Evolutionary conservation across 768 basidiomycete species (phyloP), one percentile per base, ranked within the genome.

Genomic region (Lenzites betulinus): DNA sequence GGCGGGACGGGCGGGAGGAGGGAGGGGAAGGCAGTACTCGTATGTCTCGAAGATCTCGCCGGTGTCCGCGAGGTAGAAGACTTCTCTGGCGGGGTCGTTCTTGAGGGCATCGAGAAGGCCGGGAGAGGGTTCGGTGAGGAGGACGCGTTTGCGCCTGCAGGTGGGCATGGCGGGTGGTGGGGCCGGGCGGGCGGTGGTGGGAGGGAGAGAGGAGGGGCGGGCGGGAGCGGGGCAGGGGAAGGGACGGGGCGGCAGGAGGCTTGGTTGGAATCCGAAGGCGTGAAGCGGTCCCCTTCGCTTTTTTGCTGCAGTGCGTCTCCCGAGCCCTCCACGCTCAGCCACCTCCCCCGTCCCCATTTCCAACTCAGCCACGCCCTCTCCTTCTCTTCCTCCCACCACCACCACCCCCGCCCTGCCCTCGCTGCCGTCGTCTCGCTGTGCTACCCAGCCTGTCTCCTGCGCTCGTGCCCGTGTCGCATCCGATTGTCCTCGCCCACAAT

Each of bases 31-130:
- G 56, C 82, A 92, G 72, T 71, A 97, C 95, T 97, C 95, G 72
- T 97, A 98, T 71, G 88, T 88, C 65, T 93, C 88, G 74, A 98
- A 98, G 76, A 98, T 92, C 84, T 98, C 96, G 70, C 95, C 96
- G 3, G 96, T 98, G 75, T 93, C 88, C 64, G 87, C 79, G 71
- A 98, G 88, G 79, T 92, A 95, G 78, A 87, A 98, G 74, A 98
- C 95, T 66, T 88, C 86, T 71, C 78, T 84, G 74, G 80, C 78
- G 36, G 85, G 86, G 78, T 87, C 83, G 43, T 83, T 75, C 73
- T 84, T 81, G 69, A 80, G 79, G 60, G 84, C 82, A 63, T 84
- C 81, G 63, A 90, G 80, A 71, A 93, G 86, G 66, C 83, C 75
- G 47, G 83, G 81, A 53, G 90, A 84, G 65, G 90, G 88, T 75